Percentiles rank a stretch among this genome's conserved stretches.
These are phyloP conservation scores for Arachnomyces sp. DNA, from an alignment of 2,329 filamentous ascomycete genomes.

Conservation along the genomic window DNA sequence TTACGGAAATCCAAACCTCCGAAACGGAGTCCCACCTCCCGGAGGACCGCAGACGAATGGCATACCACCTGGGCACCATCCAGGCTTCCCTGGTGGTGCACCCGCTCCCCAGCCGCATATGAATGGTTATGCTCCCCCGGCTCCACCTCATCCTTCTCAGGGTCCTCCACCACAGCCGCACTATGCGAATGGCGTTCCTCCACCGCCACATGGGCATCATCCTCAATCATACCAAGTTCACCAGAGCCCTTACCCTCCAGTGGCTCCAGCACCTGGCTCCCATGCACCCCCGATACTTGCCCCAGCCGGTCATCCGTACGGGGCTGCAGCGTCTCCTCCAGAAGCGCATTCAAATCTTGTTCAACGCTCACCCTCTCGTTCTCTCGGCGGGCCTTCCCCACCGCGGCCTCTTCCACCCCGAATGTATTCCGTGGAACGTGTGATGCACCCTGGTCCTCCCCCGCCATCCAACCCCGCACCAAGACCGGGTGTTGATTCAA, in stretches of 20 bases:
- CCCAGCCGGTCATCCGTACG: conserved; percentile 23
- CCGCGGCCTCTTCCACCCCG: conserved; percentile 30
- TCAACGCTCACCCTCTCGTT: conserved; percentile 30
- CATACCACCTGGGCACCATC: conserved; percentile 24
- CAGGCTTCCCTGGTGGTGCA: conserved; percentile 37
- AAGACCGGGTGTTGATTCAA: conserved; percentile 28
- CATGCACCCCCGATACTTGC: conserved; percentile 25
- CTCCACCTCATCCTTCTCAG: conserved; percentile 20
- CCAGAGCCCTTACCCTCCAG: conserved; percentile 31
- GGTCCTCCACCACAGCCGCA: conserved; percentile 20
- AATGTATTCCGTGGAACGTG: conserved; percentile 32
- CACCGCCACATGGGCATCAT: conserved; percentile 24
- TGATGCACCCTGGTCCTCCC: conserved; percentile 19
- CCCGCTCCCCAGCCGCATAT: conserved; percentile 45
- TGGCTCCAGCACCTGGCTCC: conserved; percentile 21
- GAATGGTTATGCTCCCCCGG: conserved; percentile 40
- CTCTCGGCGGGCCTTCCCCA: conserved; percentile 22
- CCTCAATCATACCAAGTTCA: conserved; percentile 29
- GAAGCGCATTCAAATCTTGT: conserved; percentile 30
- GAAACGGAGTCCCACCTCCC: conserved; percentile 21
- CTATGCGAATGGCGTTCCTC: conserved; percentile 22
- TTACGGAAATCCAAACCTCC: conserved; percentile 23
- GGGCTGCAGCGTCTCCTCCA: conserved; percentile 31
- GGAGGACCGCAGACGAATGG: conserved; percentile 13
- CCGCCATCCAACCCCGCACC: conserved; percentile 29